phyloP scores from a whole-genome alignment of 345 rosid genomes.

The Balakata baccata region DNA sequence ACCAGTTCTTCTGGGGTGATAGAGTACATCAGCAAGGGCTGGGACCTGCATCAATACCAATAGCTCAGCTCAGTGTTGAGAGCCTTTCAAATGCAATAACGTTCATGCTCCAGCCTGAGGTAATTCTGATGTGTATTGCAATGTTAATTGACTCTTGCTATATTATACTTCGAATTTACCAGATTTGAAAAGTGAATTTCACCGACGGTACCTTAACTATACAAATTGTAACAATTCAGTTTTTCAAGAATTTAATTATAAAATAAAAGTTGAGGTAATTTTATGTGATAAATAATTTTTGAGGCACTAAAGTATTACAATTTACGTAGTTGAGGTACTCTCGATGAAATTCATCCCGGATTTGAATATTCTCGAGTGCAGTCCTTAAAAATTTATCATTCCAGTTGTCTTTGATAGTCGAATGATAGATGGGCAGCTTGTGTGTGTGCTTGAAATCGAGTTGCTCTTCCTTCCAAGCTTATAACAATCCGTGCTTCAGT shows the following conservation, averaged over 20 bases:
- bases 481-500: neutral
- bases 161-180: neutral
- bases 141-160: neutral
- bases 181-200: no score
- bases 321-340: no score
- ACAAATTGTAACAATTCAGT: no score
- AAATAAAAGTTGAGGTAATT: no score
- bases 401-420: neutral
- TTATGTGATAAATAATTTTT: no score
- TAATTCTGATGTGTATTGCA: conserved; percentile 23
- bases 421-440: neutral
- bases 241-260: no score
- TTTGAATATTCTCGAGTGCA: neutral
- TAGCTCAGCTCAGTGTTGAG: conserved; percentile 68
- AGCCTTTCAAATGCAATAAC: conserved; percentile 70
- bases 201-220: no score
- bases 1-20: conserved; percentile 98
- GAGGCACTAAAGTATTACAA: no score
- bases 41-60: conserved; percentile 86
- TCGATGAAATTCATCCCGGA: no score
- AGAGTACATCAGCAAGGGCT: conserved; percentile 62
- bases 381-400: neutral
- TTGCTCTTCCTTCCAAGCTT: neutral
- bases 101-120: conserved; percentile 96
- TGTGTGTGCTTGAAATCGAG: no score